phyloP scores from a whole-genome alignment of 495 filamentous ascomycete genomes.

The Lepraria neglecta region DNA sequence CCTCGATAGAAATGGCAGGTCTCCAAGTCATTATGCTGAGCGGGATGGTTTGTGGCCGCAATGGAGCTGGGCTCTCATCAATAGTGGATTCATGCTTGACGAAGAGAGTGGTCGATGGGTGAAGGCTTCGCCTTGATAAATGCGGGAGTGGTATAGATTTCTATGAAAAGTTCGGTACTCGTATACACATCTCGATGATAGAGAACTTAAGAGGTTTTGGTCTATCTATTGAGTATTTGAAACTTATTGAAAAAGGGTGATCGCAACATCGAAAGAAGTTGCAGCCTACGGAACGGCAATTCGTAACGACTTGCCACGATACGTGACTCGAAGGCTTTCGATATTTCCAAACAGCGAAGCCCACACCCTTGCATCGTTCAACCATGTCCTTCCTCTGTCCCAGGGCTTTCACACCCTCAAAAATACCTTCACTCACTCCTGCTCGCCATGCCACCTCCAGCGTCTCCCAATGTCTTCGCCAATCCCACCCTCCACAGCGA shows the following conservation, averaged over 20 bases:
- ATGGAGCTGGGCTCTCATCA: background rate
- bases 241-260: too few relatives aligned
- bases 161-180: background rate
- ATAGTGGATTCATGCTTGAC: background rate
- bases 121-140: background rate
- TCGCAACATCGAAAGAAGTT: background rate
- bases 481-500: background rate
- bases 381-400: constrained; percentile 16
- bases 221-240: too few relatives aligned
- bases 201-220: too few relatives aligned
- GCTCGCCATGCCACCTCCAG: background rate
- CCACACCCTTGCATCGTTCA: background rate
- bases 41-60: background rate
- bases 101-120: background rate
- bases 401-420: background rate
- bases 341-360: background rate
- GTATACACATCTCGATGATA: background rate
- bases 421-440: background rate
- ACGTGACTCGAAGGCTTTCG: background rate
- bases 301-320: background rate
- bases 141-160: background rate
- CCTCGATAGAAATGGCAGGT: background rate
- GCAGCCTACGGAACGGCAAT: background rate
- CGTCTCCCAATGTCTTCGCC: constrained; percentile 6
- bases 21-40: background rate